Percentiles rank a stretch among this genome's conserved stretches.
These are phyloP conservation scores for Hypomontagnella submonticulosa DNA, from an alignment of 495 filamentous ascomycete species.

Conservation along the genomic window DNA sequence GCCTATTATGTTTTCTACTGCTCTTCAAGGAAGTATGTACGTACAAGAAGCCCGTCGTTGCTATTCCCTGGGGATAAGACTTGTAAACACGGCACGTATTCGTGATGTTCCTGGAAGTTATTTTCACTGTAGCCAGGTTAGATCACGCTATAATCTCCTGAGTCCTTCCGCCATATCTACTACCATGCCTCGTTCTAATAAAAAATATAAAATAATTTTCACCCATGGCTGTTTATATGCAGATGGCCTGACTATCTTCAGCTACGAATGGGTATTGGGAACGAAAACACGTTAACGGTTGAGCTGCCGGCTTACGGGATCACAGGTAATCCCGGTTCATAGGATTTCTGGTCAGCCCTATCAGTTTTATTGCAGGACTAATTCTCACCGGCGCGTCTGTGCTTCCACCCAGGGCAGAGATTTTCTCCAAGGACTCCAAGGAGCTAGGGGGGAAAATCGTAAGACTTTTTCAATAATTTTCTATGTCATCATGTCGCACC, in stretches of 20 bases:
- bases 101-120: too few relatives aligned
- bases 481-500: constrained; percentile 33
- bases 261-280: too few relatives aligned
- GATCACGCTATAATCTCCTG: constrained; percentile 5
- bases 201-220: too few relatives aligned
- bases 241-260: too few relatives aligned
- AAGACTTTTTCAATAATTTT: constrained; percentile 4
- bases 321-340: not conserved
- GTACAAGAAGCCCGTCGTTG: too few relatives aligned
- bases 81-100: too few relatives aligned
- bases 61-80: too few relatives aligned
- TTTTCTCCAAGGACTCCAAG: not conserved
- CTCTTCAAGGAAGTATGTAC: too few relatives aligned
- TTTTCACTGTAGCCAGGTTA: not conserved
- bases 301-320: constrained; percentile 1
- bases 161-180: not conserved
- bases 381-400: constrained; percentile 8
- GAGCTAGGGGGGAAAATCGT: constrained; percentile 6
- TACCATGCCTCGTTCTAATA: not conserved
- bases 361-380: constrained; percentile 14
- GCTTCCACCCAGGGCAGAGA: not conserved
- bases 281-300: not conserved
- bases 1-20: not conserved
- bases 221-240: too few relatives aligned
- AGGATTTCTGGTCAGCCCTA: constrained; percentile 33